phyloP scores from a whole-genome alignment of 2,329 filamentous ascomycete species.

The Ceratocystis lukuohia region DNA sequence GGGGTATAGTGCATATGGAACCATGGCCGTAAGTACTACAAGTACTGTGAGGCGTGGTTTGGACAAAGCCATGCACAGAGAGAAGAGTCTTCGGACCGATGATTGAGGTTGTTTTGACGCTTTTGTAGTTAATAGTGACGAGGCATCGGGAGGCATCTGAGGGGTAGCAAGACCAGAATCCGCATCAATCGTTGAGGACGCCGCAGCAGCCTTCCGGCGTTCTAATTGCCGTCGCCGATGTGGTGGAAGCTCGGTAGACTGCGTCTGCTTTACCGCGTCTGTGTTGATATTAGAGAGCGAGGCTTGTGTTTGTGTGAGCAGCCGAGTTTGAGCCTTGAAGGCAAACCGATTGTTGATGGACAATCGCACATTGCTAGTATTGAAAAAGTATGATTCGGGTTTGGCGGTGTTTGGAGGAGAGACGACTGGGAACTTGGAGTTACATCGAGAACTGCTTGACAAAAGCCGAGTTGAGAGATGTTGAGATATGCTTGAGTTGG shows the following conservation, averaged over 20 bases:
- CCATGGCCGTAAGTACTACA: constrained; percentile 80
- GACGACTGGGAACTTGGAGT: neutral
- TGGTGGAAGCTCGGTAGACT: constrained; percentile 8
- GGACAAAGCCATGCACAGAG: constrained; percentile 78
- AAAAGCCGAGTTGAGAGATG: neutral
- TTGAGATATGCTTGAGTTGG: neutral
- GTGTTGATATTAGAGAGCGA: neutral
- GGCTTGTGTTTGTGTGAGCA: constrained; percentile 10
- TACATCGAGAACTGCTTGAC: constrained; percentile 6
- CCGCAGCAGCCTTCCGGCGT: constrained; percentile 17
- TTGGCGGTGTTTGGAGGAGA: neutral
- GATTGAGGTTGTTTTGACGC: constrained; percentile 37
- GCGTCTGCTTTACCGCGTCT: neutral
- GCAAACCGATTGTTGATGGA: constrained; percentile 14
- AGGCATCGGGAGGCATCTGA: constrained; percentile 37
- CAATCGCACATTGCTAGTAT: constrained; percentile 13
- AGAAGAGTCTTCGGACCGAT: constrained; percentile 52
- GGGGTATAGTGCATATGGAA: constrained; percentile 84
- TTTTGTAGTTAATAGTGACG: constrained; percentile 40
- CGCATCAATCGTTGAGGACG: constrained; percentile 9
- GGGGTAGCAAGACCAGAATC: constrained; percentile 21
- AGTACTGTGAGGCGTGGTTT: constrained; percentile 89
- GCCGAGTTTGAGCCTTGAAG: constrained; percentile 13
- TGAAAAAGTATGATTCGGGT: constrained; percentile 17
- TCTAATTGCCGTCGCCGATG: constrained; percentile 20